Base-by-base conservation (phyloP, 2,329 filamentous ascomycete species). In the Aspergillus pseudotamarii region DNA sequence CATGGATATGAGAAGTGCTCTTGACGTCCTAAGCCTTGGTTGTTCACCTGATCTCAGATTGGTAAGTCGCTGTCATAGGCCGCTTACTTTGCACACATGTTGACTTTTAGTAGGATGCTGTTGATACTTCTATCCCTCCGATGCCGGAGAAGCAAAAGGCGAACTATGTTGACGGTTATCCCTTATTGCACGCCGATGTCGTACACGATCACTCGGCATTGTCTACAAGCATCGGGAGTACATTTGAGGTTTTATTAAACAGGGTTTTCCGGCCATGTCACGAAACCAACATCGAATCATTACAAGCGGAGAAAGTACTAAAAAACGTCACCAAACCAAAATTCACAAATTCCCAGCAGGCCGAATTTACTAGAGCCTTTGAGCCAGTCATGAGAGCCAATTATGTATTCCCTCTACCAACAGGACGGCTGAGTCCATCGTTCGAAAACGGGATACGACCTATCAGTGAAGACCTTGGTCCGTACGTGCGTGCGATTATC, bases 401-500 rank as follows among this genome's bases (percentile, higher is more conserved):
- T 41, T 73, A 78, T 59, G 71, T 73, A 5, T 72, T 75, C 41
- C 71, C 76, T 21, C 62, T 70, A 3, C 61, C 75, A 16, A 73
- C 71, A 26, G 77, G 76, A 12, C 77, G 78, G 16, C 69, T 76
- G 57, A 75, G 90, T 0, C 94, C 92, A 0, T 88, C 90, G 0
- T 93, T 97, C 68, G 93, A 97, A 70, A 87, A 91, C 50, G 88
- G 88, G 0, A 80, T 91, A 70, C 75, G 78, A 0, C 81, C 89
- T 23, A 87, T 97, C 36, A 84, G 86, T 0, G 80, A 89, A 14
- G 95, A 99, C 66, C 82, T 98, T 2, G 94, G 93, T 0, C 95
- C 96, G 0, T 98, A 92, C 75, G 86, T 98, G n/a, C 91, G 96
- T 12, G 84, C 85, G 43, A 98, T 99, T 64, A 88, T 94, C 2